Evolutionary conservation across 768 basidiomycete genomes (phyloP).

Genomic region (Suillus cothurnatus): DNA sequence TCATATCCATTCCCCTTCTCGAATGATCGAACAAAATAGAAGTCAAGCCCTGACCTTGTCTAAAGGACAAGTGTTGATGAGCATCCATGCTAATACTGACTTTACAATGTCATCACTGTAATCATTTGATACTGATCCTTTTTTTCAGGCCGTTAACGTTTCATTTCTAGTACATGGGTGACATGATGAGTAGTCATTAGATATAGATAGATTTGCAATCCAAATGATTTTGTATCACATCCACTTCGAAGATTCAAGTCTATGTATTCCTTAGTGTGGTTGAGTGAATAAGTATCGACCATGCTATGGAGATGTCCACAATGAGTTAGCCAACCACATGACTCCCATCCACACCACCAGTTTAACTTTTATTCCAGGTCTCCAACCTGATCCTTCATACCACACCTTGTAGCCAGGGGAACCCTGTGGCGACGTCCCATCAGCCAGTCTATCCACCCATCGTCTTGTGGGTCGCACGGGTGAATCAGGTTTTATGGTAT

Average conservation of each 20-base stretch:
- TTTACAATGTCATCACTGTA: background rate
- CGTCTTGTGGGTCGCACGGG: slow-evolving; percentile 39
- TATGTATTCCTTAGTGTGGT: too few species aligned
- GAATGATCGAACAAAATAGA: slow-evolving; percentile 76
- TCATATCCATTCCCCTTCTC: slow-evolving; percentile 14
- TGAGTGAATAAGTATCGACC: slow-evolving; percentile 1
- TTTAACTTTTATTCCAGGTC: slow-evolving; percentile 45
- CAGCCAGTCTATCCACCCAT: slow-evolving; percentile 55
- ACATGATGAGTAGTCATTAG: background rate
- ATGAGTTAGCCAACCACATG: slow-evolving; percentile 68
- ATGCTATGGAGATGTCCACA: slow-evolving; percentile 46
- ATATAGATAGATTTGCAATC: background rate
- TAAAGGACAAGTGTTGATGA: slow-evolving; percentile 75
- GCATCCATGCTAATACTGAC: slow-evolving; percentile 91
- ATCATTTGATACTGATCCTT: slow-evolving; percentile 19
- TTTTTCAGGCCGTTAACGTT: slow-evolving; percentile 10
- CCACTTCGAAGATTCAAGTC: background rate
- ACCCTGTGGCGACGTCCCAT: slow-evolving; percentile 26
- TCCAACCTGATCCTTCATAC: slow-evolving; percentile 33
- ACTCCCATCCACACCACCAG: slow-evolving; percentile 41
- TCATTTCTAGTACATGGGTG: background rate
- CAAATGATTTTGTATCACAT: background rate
- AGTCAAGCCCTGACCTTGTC: slow-evolving; percentile 90
- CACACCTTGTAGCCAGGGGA: slow-evolving; percentile 34
- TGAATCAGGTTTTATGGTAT: slow-evolving; percentile 41